phyloP scores from a whole-genome alignment of 129 eudicot genomes.

The Ambrosia trifida region DNA sequence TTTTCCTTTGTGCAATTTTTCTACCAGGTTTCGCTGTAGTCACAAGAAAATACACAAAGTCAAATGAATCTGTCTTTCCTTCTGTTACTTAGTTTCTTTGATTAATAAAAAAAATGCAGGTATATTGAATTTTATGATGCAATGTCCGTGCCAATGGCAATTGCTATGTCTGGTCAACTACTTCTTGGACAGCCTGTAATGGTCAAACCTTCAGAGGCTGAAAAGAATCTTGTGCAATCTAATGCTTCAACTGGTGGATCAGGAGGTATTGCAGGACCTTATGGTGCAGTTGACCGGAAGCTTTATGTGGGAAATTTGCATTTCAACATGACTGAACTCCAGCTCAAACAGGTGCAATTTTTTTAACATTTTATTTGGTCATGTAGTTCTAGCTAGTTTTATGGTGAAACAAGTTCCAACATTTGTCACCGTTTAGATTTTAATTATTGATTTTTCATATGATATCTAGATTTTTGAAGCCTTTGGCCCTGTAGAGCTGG shows the following conservation, averaged over 20 bases:
- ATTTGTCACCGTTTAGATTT: background rate
- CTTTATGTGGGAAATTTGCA: constrained; percentile 94
- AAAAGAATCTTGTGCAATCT: constrained; percentile 92
- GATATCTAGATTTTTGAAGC: constrained; percentile 78
- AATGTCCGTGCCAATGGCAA: constrained; percentile 86
- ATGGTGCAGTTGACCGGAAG: constrained; percentile 88
- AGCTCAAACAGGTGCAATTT: constrained; percentile 67
- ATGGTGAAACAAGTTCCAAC: background rate
- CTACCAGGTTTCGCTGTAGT: too few relatives aligned
- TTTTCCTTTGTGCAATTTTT: too few relatives aligned
- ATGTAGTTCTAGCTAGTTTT: background rate
- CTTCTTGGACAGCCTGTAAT: constrained; percentile 90
- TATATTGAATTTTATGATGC: constrained; percentile 35
- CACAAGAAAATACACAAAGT: background rate
- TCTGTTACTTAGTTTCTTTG: background rate
- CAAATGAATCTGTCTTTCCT: background rate
- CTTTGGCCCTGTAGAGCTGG: constrained; percentile 97
- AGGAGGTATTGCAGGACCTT: constrained; percentile 66
- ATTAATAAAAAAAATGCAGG: constrained; percentile 1
- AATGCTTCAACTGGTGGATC: constrained; percentile 56
- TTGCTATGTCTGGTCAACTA: constrained; percentile 80
- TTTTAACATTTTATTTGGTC: background rate
- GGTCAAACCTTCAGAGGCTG: constrained; percentile 97
- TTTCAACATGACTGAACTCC: constrained; percentile 91
- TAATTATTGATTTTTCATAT: background rate